Percentiles rank a stretch among this genome's conserved stretches.
These are phyloP conservation scores for Lobosporangium transversale DNA, from an alignment of 192 early-diverging fungal genomes.

Conservation along the genomic window DNA sequence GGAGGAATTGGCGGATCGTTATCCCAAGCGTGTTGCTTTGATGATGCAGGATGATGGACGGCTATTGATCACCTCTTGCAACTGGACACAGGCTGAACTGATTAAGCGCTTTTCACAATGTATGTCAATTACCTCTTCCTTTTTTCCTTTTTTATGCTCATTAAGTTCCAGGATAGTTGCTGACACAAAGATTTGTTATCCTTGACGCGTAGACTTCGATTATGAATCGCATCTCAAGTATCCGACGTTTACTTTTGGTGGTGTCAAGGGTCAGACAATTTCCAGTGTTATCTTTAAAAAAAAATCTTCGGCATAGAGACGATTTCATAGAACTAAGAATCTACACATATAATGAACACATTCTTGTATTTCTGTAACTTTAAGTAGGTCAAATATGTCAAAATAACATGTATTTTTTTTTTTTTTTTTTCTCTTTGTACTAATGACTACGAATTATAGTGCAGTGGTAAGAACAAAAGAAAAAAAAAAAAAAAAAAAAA, in stretches of 20 bases:
- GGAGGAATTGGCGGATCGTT: conserved; percentile 58
- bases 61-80: conserved; percentile 92
- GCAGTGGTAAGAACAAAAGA: conserved; percentile 9
- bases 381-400: no score
- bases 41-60: conserved; percentile 75
- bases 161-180: no score
- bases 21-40: conserved; percentile 64
- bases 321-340: no score
- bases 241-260: conserved; percentile 89
- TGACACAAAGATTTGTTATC: no score
- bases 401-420: neutral
- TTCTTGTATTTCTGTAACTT: no score
- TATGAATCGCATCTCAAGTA: conserved; percentile 81
- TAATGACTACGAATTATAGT: neutral
- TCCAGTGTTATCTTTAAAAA: conserved; percentile 83
- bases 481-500: neutral
- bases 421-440: no score
- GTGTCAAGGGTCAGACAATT: conserved; percentile 87
- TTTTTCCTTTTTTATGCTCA: neutral
- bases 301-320: conserved; percentile 29
- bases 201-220: conserved; percentile 66
- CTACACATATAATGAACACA: no score
- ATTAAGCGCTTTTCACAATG: conserved; percentile 66
- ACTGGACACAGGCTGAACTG: conserved; percentile 93
- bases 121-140: conserved; percentile 17